Conservation (phyloP, 2,329 filamentous ascomycete species). For the Aspergillus luchuensis region DNA sequence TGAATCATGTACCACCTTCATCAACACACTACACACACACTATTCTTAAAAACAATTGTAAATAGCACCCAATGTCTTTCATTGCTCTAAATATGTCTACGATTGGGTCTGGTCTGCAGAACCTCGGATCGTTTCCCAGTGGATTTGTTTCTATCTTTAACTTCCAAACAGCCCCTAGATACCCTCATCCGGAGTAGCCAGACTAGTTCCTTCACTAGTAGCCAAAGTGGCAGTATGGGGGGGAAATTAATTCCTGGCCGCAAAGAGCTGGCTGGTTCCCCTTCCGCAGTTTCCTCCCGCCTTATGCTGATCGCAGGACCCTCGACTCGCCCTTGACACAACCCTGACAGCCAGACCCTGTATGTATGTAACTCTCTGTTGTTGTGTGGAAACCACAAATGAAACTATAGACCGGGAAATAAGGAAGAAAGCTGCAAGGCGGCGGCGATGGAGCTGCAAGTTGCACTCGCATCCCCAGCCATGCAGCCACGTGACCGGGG, state of each 20-base stretch:
- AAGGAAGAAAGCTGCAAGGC: background rate
- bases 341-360: background rate
- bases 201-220: background rate
- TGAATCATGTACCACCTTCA: background rate
- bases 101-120: constrained; percentile 14
- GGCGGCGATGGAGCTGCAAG: background rate
- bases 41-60: background rate
- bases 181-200: background rate
- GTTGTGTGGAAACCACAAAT: too few relatives aligned
- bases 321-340: background rate
- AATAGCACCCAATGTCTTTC: background rate
- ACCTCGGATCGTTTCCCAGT: constrained; percentile 1
- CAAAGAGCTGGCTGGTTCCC: background rate
- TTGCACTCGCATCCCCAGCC: background rate
- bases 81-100: background rate
- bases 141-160: constrained; percentile 19
- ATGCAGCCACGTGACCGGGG: constrained; percentile 1
- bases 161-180: background rate
- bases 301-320: background rate
- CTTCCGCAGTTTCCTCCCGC: background rate
- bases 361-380: too few relatives aligned
- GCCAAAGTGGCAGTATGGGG: background rate
- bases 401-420: background rate
- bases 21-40: background rate
- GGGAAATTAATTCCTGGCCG: background rate